Evolutionary conservation across 805 yeast species (phyloP).

Genomic region (Teunomyces atbi): DNA sequence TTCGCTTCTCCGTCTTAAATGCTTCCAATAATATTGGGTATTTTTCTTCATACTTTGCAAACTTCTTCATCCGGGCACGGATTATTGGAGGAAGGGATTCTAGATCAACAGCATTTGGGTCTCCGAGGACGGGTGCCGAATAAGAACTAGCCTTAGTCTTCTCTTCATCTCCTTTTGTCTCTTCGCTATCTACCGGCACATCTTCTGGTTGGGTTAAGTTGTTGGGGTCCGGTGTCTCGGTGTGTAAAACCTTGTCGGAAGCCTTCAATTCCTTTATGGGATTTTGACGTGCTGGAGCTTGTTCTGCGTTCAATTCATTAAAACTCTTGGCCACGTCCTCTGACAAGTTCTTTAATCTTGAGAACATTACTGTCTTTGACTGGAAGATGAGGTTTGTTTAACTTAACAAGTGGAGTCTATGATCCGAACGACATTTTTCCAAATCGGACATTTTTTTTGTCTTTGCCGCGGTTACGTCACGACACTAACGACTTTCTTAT

Average conservation of each 20-base stretch:
- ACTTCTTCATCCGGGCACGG: slow-evolving; percentile 65
- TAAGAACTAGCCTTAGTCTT: not conserved
- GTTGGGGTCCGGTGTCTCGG: slow-evolving; percentile 47
- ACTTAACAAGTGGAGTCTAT: not conserved
- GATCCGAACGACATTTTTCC: slow-evolving; percentile 1
- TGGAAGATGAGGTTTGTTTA: not conserved
- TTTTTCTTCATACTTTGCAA: slow-evolving; percentile 83
- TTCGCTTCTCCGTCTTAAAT: slow-evolving; percentile 75
- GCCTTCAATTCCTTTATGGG: slow-evolving; percentile 31
- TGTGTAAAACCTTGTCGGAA: slow-evolving; percentile 32
- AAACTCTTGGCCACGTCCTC: slow-evolving; percentile 46
- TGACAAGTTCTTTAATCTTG: slow-evolving; percentile 40
- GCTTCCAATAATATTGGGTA: slow-evolving; percentile 85
- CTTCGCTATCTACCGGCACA: slow-evolving; percentile 20
- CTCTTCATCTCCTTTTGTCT: slow-evolving; percentile 2
- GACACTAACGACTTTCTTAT: slow-evolving; percentile 2
- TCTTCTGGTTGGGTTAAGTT: slow-evolving; percentile 49
- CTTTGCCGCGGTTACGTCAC: slow-evolving; percentile 1
- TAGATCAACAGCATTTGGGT: slow-evolving; percentile 13
- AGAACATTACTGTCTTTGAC: slow-evolving; percentile 29
- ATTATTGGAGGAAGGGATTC: slow-evolving; percentile 56
- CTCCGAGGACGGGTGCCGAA: slow-evolving; percentile 3
- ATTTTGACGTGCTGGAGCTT: slow-evolving; percentile 16
- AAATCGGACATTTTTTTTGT: not conserved
- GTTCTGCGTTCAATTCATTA: slow-evolving; percentile 32